Base-by-base conservation (phyloP, 2,329 filamentous ascomycete species). In the Colletotrichum tropicale region DNA sequence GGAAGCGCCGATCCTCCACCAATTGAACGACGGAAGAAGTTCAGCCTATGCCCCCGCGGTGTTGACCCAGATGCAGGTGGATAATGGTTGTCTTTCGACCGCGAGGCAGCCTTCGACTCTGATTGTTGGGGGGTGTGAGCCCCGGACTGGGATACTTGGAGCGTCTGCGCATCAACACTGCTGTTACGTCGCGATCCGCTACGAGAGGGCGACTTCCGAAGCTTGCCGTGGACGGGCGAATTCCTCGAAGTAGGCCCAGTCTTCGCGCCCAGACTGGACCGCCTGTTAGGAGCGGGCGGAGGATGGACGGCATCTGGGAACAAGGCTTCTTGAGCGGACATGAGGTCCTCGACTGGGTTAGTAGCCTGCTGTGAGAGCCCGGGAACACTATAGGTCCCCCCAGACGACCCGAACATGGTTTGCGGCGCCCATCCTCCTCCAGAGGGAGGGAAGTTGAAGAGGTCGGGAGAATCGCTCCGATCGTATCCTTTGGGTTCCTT, bases 211-310 rank as follows among this genome's bases (percentile, higher is more conserved):
- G 81, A 81, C 30, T 79, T 82, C 8, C 79, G 80, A 7, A 79
- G 66, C 71, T 80, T 80, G 3, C 78, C 76, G 30, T 77, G 78
- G 16, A 70, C 71, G 3, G 77, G 66, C 1, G 75, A 71, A 12
- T 72, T 77, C 4, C 77, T 78, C 6, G 82, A 78, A 72, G 78
- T 79, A 2, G 82, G 81, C 21, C 86, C 86, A 0, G 86, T 88
- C 38, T 84, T 85, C 4, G 89, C 88, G 66, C 89, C 86, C 5
- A 92, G 81, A 78, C 90, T 92, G 6, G 90, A 91, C 66, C 88
- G 84, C 15, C 90, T 84, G 65, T 89, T 83, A 0, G 90, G 90
- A 3, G 89, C 86, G 1, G 88, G 86, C 0, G 88, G 89, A 3
- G 85, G 85, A 1, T 83, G 77, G 1, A 81, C 82, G 4, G 83